Evolutionary conservation across 2,329 filamentous ascomycete genomes (phyloP).

Genomic region (Calonectria pteridis): DNA sequence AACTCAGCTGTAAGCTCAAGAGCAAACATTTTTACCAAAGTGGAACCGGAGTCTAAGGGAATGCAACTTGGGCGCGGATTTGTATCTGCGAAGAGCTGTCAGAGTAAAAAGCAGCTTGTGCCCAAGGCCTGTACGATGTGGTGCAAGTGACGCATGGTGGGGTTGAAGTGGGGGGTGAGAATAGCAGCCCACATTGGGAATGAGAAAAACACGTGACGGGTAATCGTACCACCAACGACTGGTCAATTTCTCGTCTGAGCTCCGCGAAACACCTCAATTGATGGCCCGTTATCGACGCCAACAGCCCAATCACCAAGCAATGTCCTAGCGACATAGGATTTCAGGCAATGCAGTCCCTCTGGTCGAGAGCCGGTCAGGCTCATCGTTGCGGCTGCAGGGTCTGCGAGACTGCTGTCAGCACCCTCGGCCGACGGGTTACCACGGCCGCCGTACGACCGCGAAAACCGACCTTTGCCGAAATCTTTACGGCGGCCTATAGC

Average conservation of each 20-base stretch:
- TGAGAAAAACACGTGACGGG: slow-evolving; percentile 37
- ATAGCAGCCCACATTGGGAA: slow-evolving; percentile 31
- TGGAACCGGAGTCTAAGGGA: background rate
- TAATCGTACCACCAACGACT: slow-evolving; percentile 45
- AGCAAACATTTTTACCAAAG: slow-evolving; percentile 68
- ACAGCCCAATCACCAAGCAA: slow-evolving; percentile 35
- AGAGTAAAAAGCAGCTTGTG: slow-evolving; percentile 28
- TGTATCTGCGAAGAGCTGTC: slow-evolving; percentile 7
- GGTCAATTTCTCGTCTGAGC: slow-evolving; percentile 38
- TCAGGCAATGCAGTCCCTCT: slow-evolving; percentile 73
- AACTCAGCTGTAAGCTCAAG: slow-evolving; percentile 77
- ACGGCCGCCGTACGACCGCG: slow-evolving; percentile 61
- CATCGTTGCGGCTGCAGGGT: slow-evolving; percentile 74
- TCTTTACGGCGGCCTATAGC: slow-evolving; percentile 77
- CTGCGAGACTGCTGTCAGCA: slow-evolving; percentile 65
- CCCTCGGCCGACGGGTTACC: slow-evolving; percentile 63
- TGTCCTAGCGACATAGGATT: slow-evolving; percentile 34
- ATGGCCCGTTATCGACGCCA: slow-evolving; percentile 26
- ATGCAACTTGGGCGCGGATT: background rate
- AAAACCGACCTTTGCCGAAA: slow-evolving; percentile 63
- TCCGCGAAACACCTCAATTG: slow-evolving; percentile 42
- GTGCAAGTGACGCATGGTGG: slow-evolving; percentile 36
- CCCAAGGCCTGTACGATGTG: slow-evolving; percentile 15
- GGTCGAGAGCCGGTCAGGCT: slow-evolving; percentile 75
- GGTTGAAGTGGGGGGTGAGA: slow-evolving; percentile 42